phyloP scores from a whole-genome alignment of 768 basidiomycete species.

The Gymnopilus dilepis region DNA sequence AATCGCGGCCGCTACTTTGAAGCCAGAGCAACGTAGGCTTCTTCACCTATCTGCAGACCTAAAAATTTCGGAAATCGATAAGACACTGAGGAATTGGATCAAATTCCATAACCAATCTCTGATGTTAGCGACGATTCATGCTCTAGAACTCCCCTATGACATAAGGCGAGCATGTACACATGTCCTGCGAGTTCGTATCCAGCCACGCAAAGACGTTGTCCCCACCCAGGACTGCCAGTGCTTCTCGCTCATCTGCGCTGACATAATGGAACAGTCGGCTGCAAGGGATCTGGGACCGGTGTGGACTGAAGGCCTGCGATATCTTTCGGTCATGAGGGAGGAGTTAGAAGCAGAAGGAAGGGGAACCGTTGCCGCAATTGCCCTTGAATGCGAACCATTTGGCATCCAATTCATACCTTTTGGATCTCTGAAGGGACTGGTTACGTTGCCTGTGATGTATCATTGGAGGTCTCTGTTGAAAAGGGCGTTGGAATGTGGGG shows the following conservation, averaged over 20 bases:
- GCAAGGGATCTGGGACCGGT: conserved; percentile 23
- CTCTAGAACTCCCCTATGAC: conserved; percentile 31
- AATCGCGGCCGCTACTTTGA: conserved; percentile 11
- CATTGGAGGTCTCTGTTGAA: no score
- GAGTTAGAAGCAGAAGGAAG: conserved; percentile 29
- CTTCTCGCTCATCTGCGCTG: conserved; percentile 24
- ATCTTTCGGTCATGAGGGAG: conserved; percentile 25
- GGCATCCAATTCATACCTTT: conserved; percentile 39
- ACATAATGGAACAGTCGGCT: conserved; percentile 25
- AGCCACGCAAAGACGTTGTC: conserved; percentile 28
- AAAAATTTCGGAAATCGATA: conserved; percentile 33
- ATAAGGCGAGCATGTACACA: conserved; percentile 24
- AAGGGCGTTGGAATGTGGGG: no score
- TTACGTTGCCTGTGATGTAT: no score
- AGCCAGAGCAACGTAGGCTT: neutral
- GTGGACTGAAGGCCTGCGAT: conserved; percentile 31
- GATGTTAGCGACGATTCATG: conserved; percentile 36
- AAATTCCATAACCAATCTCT: conserved; percentile 33
- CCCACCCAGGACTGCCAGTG: conserved; percentile 33
- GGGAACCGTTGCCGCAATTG: conserved; percentile 30
- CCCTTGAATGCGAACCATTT: conserved; percentile 33
- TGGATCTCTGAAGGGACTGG: conserved; percentile 30
- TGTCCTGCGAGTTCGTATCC: conserved; percentile 19
- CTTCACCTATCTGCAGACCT: conserved; percentile 26
- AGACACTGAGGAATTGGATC: conserved; percentile 39